Evolutionary conservation across 2,329 filamentous ascomycete genomes (phyloP).

Genomic region (Aspergillus japonicus): DNA sequence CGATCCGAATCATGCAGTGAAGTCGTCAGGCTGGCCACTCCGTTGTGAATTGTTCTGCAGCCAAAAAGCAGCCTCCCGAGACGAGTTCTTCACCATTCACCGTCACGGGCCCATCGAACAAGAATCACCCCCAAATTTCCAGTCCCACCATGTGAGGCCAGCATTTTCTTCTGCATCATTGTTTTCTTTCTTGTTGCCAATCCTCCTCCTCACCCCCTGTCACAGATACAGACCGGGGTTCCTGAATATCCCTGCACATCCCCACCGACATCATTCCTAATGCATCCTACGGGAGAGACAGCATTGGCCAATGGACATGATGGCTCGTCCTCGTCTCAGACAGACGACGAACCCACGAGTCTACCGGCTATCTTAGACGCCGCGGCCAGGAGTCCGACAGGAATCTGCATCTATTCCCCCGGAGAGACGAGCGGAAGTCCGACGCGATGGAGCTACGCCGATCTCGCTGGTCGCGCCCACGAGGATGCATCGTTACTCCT

Average conservation of each 20-base stretch:
- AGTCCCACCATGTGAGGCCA: background rate
- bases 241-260: background rate
- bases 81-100: background rate
- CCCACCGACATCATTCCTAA: background rate
- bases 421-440: background rate
- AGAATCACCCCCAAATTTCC: background rate
- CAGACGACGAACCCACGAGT: background rate
- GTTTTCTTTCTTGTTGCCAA: background rate
- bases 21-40: no score
- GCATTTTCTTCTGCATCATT: background rate
- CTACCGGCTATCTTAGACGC: background rate
- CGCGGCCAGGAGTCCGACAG: background rate
- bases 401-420: background rate
- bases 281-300: background rate
- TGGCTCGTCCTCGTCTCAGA: background rate
- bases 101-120: background rate
- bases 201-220: background rate
- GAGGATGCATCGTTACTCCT: background rate
- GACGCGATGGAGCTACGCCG: background rate
- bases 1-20: no score
- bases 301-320: background rate
- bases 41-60: background rate
- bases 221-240: background rate
- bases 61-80: background rate
- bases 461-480: background rate